Evolutionary conservation across 2,329 filamentous ascomycete species (phyloP).

Genomic region (Nemania abortiva): DNA sequence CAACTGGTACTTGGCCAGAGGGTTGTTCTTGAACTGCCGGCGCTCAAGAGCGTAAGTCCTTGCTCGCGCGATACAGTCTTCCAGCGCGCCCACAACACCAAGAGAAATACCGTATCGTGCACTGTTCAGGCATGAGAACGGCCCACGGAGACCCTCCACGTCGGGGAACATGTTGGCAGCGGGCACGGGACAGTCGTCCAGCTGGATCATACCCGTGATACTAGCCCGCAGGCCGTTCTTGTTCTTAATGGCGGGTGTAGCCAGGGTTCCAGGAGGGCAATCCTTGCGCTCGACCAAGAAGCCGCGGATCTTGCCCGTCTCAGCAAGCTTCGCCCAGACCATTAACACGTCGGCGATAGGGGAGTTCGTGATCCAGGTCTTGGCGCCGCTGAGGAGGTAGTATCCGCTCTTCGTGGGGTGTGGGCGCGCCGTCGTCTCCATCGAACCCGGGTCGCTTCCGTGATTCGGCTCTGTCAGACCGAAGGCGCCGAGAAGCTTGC

Average conservation of each 20-base stretch:
- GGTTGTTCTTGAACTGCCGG: conserved; percentile 96
- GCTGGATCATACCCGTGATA: conserved; percentile 97
- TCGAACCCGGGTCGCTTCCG: conserved; percentile 88
- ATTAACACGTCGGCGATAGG: conserved; percentile 87
- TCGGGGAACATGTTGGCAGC: conserved; percentile 94
- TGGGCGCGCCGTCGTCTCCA: conserved; percentile 88
- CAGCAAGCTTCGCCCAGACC: conserved; percentile 93
- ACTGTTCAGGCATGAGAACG: conserved; percentile 94
- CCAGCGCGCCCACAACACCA: conserved; percentile 92
- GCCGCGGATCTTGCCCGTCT: conserved; percentile 92
- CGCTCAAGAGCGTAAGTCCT: conserved; percentile 90
- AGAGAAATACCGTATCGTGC: conserved; percentile 94
- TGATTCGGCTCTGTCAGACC: conserved; percentile 94
- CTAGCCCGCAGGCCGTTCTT: conserved; percentile 95
- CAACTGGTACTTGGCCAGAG: conserved; percentile 94
- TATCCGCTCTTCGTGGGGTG: conserved; percentile 88
- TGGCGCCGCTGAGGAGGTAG: conserved; percentile 81
- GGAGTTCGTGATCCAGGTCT: conserved; percentile 97
- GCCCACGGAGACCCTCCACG: conserved; percentile 86
- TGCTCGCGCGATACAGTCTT: conserved; percentile 87
- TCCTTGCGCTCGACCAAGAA: conserved; percentile 89
- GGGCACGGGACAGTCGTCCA: conserved; percentile 90
- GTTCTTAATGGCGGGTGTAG: conserved; percentile 92
- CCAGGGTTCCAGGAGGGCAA: conserved; percentile 88
- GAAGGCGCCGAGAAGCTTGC: conserved; percentile 85